These are phyloP conservation scores for Cordyceps cateniannulata DNA, from an alignment of 2,329 filamentous ascomycete genomes.

Conservation along the genomic window DNA sequence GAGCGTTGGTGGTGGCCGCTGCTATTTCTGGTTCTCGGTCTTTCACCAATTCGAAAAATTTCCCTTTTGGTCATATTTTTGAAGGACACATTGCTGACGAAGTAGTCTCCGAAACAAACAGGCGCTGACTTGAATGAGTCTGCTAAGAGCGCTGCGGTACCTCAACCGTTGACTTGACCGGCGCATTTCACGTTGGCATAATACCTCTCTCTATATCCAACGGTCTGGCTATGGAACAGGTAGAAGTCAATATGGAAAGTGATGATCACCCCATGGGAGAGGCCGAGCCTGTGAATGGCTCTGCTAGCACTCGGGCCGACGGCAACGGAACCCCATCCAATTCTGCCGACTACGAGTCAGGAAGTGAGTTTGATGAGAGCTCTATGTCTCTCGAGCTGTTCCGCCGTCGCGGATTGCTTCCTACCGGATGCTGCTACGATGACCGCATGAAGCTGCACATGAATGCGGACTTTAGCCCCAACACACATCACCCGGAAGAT, in stretches of 20 bases:
- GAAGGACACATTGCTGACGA: neutral
- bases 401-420: constrained; percentile 44
- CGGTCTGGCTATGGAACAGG: neutral
- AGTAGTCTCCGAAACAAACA: neutral
- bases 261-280: constrained; percentile 12
- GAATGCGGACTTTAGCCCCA: constrained; percentile 67
- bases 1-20: neutral
- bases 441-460: constrained; percentile 93
- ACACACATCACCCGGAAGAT: constrained; percentile 88
- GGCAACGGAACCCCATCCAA: constrained; percentile 25
- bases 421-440: constrained; percentile 83
- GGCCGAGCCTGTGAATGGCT: constrained; percentile 14
- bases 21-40: neutral
- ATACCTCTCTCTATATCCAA: neutral
- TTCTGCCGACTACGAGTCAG: constrained; percentile 25
- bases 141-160: neutral
- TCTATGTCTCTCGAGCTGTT: constrained; percentile 32
- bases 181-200: neutral
- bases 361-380: constrained; percentile 30
- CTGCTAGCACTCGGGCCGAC: constrained; percentile 3
- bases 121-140: neutral
- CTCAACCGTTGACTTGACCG: neutral
- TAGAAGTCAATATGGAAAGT: constrained; percentile 12
- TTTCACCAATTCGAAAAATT: no score
- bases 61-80: neutral